A percentile compares a stretch with the other conserved stretches of the same genome.
phyloP scores from a whole-genome alignment of 495 filamentous ascomycete genomes.

The Penicillium argentinense region DNA sequence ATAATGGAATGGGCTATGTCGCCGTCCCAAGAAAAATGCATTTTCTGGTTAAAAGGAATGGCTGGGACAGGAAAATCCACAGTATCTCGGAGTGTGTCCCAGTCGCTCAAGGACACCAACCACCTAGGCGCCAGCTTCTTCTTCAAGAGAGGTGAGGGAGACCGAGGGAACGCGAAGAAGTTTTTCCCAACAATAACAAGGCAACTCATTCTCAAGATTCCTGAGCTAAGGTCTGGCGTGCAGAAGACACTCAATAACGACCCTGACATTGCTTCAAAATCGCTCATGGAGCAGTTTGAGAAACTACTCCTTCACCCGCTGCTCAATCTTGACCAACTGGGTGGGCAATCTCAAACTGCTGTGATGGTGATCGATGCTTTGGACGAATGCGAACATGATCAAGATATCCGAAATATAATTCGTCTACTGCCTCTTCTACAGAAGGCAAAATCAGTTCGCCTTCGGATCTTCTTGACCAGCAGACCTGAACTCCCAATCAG shows the following conservation, averaged over 20 bases:
- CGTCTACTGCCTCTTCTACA: constrained; percentile 26
- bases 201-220: constrained; percentile 37
- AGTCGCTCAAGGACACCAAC: constrained; percentile 2
- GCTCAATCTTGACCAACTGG: neutral
- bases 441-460: constrained; percentile 7
- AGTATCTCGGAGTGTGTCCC: constrained; percentile 34
- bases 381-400: constrained; percentile 49
- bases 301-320: constrained; percentile 48
- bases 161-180: constrained; percentile 36
- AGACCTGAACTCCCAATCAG: constrained; percentile 47
- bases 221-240: constrained; percentile 28
- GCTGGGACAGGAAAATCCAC: constrained; percentile 49
- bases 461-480: constrained; percentile 42
- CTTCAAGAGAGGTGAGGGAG: constrained; percentile 49
- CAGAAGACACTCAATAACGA: constrained; percentile 38
- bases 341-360: constrained; percentile 7
- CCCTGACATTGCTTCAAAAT: constrained; percentile 34
- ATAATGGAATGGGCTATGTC: constrained; percentile 30
- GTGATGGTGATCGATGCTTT: constrained; percentile 53
- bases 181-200: constrained; percentile 47
- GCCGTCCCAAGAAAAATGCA: constrained; percentile 11
- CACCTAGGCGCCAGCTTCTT: constrained; percentile 47
- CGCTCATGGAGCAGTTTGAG: constrained; percentile 46
- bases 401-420: constrained; percentile 40
- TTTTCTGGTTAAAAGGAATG: constrained; percentile 48